Evolutionary conservation across 371 early-diverging fungal genomes (phyloP), one percentile per base, ranked within the genome.

Genomic region (Mortierella sp.): DNA sequence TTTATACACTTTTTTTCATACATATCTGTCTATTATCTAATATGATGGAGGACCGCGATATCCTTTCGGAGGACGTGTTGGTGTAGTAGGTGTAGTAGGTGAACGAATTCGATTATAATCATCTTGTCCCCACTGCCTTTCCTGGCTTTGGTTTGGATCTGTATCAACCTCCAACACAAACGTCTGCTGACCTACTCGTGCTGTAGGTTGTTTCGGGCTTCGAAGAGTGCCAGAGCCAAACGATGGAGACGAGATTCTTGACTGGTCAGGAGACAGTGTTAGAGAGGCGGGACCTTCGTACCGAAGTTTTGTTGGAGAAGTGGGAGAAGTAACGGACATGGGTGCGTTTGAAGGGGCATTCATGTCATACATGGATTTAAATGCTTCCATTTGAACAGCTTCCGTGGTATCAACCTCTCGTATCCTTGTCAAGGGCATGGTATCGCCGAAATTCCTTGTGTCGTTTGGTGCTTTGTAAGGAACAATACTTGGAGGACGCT

Each of bases 291-390:
- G 5, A 28, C 33, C 19, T 4, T 58, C 22, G 33, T 10, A 38
- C 7, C 19, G 58, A 58, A 38, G 1, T 55, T 32, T 32, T 57
- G 52, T 36, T 7, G 50, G 41, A 6, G 53, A 50, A 16, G 32
- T 4, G 24, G 52, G 50, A 52, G 65, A 24, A 9, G 32, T 11
- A 19, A 58, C 33, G 24, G 43, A 43, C 1, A 11, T 40, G 11
- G 58, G 58, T 32, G 38, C 58, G 13, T 7, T 0, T 4, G 58
- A 58, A 38, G 38, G 15, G 4, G 33, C 10, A 11, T 24, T 11
- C 36, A 24, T 47, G 50, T 75, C 69, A 32, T 75, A 70, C 75
- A 69, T 60, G 36, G 65, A 28, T 38, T 74, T 74, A 67, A 41
- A 67, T 53, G 65, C 50, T 11, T 62, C 38, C 33, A 73, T 19